A percentile compares a stretch with the other conserved stretches of the same genome.
Conservation (phyloP, 192 early-diverging fungal genomes). For the Pecoramyces ruminantium region DNA sequence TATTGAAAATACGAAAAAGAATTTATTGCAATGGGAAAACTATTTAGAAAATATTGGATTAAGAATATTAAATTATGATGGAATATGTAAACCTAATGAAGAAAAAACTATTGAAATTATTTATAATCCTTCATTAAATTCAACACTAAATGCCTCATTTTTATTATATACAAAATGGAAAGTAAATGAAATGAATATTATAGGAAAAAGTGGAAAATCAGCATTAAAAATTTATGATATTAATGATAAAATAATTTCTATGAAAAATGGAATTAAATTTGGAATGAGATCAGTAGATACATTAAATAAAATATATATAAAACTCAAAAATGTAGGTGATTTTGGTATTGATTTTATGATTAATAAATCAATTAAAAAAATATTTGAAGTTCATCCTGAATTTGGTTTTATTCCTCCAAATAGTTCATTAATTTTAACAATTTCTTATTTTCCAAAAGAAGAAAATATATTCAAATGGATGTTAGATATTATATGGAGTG, state of each 20-base stretch:
- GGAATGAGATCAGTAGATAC: background rate
- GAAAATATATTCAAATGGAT: background rate
- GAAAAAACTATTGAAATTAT: background rate
- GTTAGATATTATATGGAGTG: background rate
- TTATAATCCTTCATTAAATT: background rate
- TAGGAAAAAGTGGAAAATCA: background rate
- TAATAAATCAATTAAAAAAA: background rate
- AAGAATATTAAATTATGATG: background rate
- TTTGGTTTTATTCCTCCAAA: background rate
- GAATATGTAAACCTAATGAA: background rate
- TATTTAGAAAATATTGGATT: background rate
- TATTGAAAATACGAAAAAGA: background rate
- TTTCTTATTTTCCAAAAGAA: background rate
- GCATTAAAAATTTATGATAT: background rate
- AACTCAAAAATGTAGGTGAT: background rate
- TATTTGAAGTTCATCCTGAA: background rate
- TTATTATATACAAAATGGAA: background rate
- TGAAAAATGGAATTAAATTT: background rate
- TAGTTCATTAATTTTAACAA: background rate
- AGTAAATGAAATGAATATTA: background rate
- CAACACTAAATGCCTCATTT: background rate
- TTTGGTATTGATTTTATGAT: background rate
- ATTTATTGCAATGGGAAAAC: background rate
- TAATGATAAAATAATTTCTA: background rate
- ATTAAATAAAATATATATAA: background rate